Percentiles rank a stretch among this genome's conserved stretches.
phyloP scores from a whole-genome alignment of 192 early-diverging fungal species.

The Rhizophagus clarus region DNA sequence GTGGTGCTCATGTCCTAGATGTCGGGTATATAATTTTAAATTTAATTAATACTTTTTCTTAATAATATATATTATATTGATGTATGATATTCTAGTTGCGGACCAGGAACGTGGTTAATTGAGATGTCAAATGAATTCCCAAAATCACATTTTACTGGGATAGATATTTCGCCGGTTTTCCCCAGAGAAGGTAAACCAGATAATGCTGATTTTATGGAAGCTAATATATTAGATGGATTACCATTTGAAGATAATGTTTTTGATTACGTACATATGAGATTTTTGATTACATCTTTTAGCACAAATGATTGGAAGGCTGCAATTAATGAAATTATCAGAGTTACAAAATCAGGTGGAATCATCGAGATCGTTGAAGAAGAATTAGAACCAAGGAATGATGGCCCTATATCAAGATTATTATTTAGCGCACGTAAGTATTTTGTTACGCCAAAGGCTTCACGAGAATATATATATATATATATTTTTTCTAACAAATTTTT shows the following conservation, averaged over 20 bases:
- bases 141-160: conserved; percentile 30
- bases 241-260: conserved; percentile 35
- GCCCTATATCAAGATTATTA: conserved; percentile 19
- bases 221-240: conserved; percentile 37
- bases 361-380: conserved; percentile 13
- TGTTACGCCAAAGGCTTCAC: too few relatives aligned
- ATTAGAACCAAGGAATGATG: conserved; percentile 20
- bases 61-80: not conserved
- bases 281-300: conserved; percentile 33
- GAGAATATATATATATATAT: not conserved
- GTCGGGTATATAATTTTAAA: not conserved
- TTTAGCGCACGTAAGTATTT: not conserved
- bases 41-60: not conserved
- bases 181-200: conserved; percentile 36
- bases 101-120: not conserved
- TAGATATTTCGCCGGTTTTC: conserved; percentile 43
- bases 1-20: conserved; percentile 3
- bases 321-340: conserved; percentile 16
- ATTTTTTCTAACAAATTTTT: not conserved
- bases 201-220: conserved; percentile 36
- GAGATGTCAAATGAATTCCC: conserved; percentile 33
- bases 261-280: conserved; percentile 40
- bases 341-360: not conserved
- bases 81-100: not conserved
- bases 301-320: conserved; percentile 16